phyloP scores from a whole-genome alignment of 148 eudicot species.

The Diospyros lotus region DNA sequence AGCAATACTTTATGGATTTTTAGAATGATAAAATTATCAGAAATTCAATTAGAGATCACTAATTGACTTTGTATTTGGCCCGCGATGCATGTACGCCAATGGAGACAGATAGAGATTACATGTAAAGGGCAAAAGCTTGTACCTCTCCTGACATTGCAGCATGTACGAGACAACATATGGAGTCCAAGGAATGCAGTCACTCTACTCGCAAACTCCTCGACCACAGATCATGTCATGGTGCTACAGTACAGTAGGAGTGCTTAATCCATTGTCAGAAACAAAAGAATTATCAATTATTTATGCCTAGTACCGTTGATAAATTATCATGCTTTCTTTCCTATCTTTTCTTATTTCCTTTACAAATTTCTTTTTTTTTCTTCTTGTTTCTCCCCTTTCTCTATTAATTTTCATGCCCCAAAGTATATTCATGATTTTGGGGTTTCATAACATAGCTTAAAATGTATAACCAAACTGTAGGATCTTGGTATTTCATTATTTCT shows the following conservation, averaged over 20 bases:
- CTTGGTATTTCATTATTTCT: neutral
- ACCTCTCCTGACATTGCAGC: conserved; percentile 57
- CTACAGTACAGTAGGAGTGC: conserved; percentile 30
- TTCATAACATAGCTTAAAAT: conserved; percentile 4
- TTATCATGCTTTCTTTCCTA: conserved; percentile 5
- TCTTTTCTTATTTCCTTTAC: neutral
- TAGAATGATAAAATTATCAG: no score
- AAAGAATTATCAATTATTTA: neutral
- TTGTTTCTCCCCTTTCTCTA: neutral
- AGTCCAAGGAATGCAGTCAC: conserved; percentile 6
- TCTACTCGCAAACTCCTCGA: conserved; percentile 31
- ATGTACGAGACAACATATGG: conserved; percentile 50
- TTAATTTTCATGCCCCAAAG: neutral
- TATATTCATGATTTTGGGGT: conserved; percentile 1
- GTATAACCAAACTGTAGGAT: neutral
- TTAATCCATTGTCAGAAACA: neutral
- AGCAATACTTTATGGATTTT: no score
- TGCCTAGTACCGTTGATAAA: conserved; percentile 6
- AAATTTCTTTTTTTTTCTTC: neutral
- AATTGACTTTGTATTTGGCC: no score
- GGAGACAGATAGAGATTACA: conserved; percentile 57
- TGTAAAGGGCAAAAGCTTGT: conserved; percentile 56
- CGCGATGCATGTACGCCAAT: neutral
- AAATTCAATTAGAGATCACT: no score
- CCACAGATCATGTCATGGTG: conserved; percentile 41